Percentiles rank a stretch among this genome's conserved stretches.
Evolutionary conservation across 176 grass and related monocot species (phyloP).

Genomic region (Oryza officinalis): DNA sequence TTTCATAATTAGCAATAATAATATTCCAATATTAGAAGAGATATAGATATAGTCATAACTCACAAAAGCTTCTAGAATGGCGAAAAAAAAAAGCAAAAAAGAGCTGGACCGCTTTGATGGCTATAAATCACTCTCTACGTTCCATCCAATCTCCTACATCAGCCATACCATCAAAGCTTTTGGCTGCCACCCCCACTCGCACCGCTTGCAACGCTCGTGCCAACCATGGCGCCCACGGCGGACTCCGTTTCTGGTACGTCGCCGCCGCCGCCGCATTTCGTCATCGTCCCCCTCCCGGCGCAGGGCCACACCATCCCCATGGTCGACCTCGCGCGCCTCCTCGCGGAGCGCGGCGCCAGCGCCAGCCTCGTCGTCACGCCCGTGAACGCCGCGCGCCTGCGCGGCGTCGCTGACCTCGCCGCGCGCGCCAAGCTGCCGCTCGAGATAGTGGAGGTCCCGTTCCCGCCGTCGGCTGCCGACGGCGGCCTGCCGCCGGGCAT

Average conservation of each 20-base stretch:
- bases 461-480: background rate
- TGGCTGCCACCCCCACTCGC: background rate
- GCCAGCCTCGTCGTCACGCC: conserved; percentile 55
- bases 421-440: conserved; percentile 25
- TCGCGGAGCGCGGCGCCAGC: conserved; percentile 40
- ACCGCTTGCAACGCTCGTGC: background rate
- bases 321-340: conserved; percentile 58
- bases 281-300: conserved; percentile 54
- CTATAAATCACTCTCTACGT: background rate
- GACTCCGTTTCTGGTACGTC: background rate
- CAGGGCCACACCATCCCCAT: conserved; percentile 74
- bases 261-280: conserved; percentile 35
- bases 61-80: background rate
- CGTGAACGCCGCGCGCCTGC: conserved; percentile 42
- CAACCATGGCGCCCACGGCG: conserved; percentile 29
- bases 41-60: background rate
- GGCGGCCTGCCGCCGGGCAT: conserved; percentile 40
- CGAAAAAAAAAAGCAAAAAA: background rate
- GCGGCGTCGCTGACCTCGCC: conserved; percentile 24
- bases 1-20: background rate
- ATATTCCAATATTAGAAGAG: background rate
- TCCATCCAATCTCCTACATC: background rate
- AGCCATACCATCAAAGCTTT: too few species aligned
- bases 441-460: conserved; percentile 49
- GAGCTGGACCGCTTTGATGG: too few species aligned